Evolutionary conservation across 148 eudicot genomes (phyloP).

Genomic region (Rhododendron ovatum): DNA sequence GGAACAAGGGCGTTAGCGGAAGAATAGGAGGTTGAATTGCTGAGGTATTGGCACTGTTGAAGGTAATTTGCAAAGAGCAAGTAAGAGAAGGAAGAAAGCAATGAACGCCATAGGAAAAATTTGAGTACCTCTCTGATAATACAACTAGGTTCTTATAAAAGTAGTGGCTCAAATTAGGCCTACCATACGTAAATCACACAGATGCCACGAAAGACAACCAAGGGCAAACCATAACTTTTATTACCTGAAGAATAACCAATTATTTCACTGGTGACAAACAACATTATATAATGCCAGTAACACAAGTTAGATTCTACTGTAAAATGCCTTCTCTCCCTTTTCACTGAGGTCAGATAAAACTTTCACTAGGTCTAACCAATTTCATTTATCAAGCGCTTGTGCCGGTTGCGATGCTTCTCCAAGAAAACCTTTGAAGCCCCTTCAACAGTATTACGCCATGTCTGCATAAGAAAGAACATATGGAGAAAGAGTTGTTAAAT

Average conservation of each 20-base stretch:
- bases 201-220: not conserved
- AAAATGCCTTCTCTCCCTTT: not conserved
- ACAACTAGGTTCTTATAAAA: not conserved
- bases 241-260: not conserved
- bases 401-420: constrained; percentile 81
- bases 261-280: not conserved
- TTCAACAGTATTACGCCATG: constrained; percentile 72
- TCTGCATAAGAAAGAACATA: constrained; percentile 28
- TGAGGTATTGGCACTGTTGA: too few relatives aligned
- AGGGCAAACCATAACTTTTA: not conserved
- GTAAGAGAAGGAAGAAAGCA: too few relatives aligned
- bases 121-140: too few relatives aligned
- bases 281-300: not conserved
- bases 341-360: constrained; percentile 4
- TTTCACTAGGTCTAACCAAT: not conserved
- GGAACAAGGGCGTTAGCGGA: too few relatives aligned
- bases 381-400: constrained; percentile 59
- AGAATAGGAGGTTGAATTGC: too few relatives aligned
- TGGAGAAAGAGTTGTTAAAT: not conserved
- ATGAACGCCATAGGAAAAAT: too few relatives aligned
- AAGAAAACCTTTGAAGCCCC: constrained; percentile 83
- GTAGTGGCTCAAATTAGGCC: not conserved
- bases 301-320: not conserved
- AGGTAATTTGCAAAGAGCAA: too few relatives aligned
- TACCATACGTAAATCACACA: not conserved